Percentiles rank a stretch among this genome's conserved stretches.
Conservation (phyloP, 1,139 yeast genomes). For the Scheffersomyces stambukii region DNA sequence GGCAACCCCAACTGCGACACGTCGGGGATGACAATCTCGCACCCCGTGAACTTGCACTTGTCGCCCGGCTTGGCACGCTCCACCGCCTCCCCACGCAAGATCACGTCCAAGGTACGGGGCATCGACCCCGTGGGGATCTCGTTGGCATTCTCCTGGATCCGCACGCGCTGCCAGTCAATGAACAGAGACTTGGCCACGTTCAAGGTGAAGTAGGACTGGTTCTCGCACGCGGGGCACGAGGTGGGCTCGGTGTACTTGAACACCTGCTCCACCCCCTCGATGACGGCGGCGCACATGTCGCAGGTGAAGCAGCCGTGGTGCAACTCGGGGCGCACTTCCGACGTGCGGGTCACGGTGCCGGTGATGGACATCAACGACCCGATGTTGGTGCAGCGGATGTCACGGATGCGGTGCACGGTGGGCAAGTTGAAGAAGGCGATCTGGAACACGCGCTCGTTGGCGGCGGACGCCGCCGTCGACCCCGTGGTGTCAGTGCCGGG, state of each 20-base stretch:
- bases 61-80: slow-evolving; percentile 99
- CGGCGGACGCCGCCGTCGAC: slow-evolving; percentile 18
- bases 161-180: slow-evolving; percentile 94
- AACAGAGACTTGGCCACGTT: slow-evolving; percentile 82
- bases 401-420: slow-evolving; percentile 79
- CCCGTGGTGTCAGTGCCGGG: slow-evolving; percentile 15
- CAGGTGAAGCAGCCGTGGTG: slow-evolving; percentile 86
- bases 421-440: slow-evolving; percentile 89
- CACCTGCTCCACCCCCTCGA: slow-evolving; percentile 88
- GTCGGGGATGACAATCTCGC: slow-evolving; percentile 94
- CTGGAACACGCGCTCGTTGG: slow-evolving; percentile 75
- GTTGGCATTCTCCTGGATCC: slow-evolving; percentile 91
- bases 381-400: slow-evolving; percentile 81
- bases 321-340: slow-evolving; percentile 95
- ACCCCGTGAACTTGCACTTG: slow-evolving; percentile 90
- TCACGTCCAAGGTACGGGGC: slow-evolving; percentile 96
- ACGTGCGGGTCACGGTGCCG: slow-evolving; percentile 95
- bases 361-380: slow-evolving; percentile 83
- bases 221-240: slow-evolving; percentile 85
- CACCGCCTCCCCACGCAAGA: slow-evolving; percentile 89
- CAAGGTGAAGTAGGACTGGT: slow-evolving; percentile 82
- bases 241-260: slow-evolving; percentile 96
- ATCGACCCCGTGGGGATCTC: slow-evolving; percentile 98
- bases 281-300: slow-evolving; percentile 79
- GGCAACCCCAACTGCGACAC: slow-evolving; percentile 94